phyloP scores from a whole-genome alignment of 1,284 basidiomycete genomes.

The Heliocybe sulcata region DNA sequence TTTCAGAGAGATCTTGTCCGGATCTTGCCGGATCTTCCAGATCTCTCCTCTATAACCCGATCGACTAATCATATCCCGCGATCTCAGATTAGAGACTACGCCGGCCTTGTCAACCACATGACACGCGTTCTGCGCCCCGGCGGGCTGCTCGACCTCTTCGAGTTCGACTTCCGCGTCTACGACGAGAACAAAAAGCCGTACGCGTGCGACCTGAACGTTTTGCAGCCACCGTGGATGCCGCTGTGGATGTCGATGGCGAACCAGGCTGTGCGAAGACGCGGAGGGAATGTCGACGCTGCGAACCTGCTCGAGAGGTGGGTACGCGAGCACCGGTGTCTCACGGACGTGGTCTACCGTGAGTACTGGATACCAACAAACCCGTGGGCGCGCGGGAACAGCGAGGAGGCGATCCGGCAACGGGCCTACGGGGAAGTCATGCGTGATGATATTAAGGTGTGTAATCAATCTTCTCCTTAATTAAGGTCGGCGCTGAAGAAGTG shows the following conservation, averaged over 20 bases:
- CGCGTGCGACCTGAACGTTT: conserved; percentile 28
- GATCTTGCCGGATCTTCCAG: conserved; percentile 7
- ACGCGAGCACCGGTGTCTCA: conserved; percentile 40
- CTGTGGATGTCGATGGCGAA: conserved; percentile 50
- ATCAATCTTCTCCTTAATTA: neutral
- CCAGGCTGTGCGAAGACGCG: conserved; percentile 42
- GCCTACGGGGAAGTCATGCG: conserved; percentile 27
- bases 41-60: conserved; percentile 13
- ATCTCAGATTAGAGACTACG: conserved; percentile 61
- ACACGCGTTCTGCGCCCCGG: conserved; percentile 58
- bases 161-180: conserved; percentile 63
- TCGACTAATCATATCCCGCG: conserved; percentile 9
- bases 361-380: conserved; percentile 54
- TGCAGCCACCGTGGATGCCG: conserved; percentile 47
- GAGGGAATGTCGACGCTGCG: conserved; percentile 58
- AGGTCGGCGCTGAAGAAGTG: neutral
- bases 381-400: conserved; percentile 28
- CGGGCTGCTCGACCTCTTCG: conserved; percentile 57
- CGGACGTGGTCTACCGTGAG: conserved; percentile 45
- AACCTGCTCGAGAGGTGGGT: conserved; percentile 47
- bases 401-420: conserved; percentile 20
- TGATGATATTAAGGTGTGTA: conserved; percentile 34
- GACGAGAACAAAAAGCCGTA: conserved; percentile 40
- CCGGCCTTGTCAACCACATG: conserved; percentile 58
- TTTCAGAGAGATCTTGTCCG: conserved; percentile 1